Percentiles rank a stretch among this genome's conserved stretches.
Evolutionary conservation across 2,329 filamentous ascomycete genomes (phyloP).

Genomic region (Colletotrichum sojae): DNA sequence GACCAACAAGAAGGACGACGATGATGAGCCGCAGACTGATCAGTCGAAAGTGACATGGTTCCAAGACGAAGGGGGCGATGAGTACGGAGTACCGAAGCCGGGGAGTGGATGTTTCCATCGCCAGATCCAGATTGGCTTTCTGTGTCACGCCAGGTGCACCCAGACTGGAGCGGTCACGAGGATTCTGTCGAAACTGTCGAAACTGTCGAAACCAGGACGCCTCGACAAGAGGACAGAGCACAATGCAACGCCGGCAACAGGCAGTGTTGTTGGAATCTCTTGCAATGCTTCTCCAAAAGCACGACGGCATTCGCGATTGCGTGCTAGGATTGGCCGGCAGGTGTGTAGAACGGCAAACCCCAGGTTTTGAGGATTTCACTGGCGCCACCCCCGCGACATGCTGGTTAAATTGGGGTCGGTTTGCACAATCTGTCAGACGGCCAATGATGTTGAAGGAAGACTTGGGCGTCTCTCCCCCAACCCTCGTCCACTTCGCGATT

Average conservation of each 20-base stretch:
- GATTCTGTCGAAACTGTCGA: constrained; percentile 33
- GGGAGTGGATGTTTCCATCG: constrained; percentile 29
- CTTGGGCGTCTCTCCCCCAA: constrained; percentile 22
- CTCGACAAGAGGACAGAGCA: constrained; percentile 10
- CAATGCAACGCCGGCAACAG: constrained; percentile 1
- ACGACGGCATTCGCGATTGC: constrained; percentile 1
- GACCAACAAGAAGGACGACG: constrained; percentile 12
- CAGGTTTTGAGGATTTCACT: constrained; percentile 21
- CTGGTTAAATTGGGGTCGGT: constrained; percentile 21
- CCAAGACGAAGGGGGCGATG: not conserved
- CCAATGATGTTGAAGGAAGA: constrained; percentile 22
- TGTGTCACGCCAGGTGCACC: constrained; percentile 33
- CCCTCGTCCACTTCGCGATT: constrained; percentile 30
- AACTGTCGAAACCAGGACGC: constrained; percentile 24
- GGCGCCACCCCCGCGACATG: constrained; percentile 33
- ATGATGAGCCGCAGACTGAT: constrained; percentile 18
- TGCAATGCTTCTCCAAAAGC: not conserved
- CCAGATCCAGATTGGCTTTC: constrained; percentile 33
- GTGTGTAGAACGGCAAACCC: constrained; percentile 17
- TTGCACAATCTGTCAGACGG: constrained; percentile 1
- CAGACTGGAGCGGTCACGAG: constrained; percentile 32
- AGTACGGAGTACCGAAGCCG: not conserved
- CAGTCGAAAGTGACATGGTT: constrained; percentile 27
- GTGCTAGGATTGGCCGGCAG: constrained; percentile 24
- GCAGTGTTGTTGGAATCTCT: not conserved